Evolutionary conservation across 1,284 basidiomycete genomes (phyloP).

Genomic region (Chalciporus sp.): DNA sequence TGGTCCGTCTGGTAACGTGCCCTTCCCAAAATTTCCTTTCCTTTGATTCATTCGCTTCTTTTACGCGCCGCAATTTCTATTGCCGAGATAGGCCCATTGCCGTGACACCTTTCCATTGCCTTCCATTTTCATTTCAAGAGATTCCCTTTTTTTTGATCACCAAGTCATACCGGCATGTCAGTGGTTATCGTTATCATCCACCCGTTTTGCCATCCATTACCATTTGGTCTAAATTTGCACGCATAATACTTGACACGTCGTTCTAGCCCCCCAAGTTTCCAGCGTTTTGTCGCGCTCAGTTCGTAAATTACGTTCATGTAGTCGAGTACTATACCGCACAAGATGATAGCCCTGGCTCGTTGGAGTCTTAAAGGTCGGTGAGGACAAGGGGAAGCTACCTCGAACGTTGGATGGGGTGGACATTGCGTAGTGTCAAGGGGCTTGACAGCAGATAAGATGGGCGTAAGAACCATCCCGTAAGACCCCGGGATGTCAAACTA

Average conservation of each 20-base stretch:
- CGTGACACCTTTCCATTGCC: neutral
- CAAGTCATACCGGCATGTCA: neutral
- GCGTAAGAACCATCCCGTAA: neutral
- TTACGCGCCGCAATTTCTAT: neutral
- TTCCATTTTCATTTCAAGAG: neutral
- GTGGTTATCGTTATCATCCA: slow-evolving; percentile 1
- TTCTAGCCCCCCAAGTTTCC: neutral
- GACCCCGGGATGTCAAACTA: neutral
- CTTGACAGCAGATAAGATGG: neutral
- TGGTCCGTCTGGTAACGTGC: no score
- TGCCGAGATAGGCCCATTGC: neutral
- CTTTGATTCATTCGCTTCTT: no score
- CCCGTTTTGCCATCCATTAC: neutral
- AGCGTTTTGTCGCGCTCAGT: neutral
- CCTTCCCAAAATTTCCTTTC: no score
- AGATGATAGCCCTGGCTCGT: neutral
- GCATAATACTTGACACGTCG: neutral
- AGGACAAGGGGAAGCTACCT: no score
- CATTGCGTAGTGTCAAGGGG: no score
- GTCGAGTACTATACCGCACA: neutral
- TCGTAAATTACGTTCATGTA: neutral
- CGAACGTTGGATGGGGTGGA: no score
- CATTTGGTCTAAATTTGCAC: neutral
- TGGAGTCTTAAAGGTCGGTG: no score
- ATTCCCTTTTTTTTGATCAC: slow-evolving; percentile 1